Percentiles rank a stretch among this genome's conserved stretches.
phyloP scores from a whole-genome alignment of 495 filamentous ascomycete genomes.

The Aspergillus nanangensis region DNA sequence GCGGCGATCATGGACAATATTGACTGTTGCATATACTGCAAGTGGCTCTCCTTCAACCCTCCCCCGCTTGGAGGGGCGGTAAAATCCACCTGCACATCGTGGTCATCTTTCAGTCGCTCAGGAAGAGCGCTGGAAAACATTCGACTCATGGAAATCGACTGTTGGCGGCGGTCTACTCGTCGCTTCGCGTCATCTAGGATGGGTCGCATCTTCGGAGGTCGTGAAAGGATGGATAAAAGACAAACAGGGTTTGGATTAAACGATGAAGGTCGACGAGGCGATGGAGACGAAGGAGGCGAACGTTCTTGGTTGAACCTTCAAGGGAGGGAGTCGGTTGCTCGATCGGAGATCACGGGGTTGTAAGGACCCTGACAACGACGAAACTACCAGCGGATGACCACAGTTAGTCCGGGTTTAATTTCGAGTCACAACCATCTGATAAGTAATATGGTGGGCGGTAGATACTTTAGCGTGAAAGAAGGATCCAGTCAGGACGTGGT shows the following conservation, averaged over 20 bases:
- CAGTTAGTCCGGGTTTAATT: too few relatives aligned
- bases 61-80: slow-evolving; percentile 49
- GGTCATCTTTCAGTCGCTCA: slow-evolving; percentile 69
- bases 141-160: slow-evolving; percentile 35
- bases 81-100: slow-evolving; percentile 70
- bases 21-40: slow-evolving; percentile 83
- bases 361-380: too few relatives aligned
- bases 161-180: slow-evolving; percentile 28
- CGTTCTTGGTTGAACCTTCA: too few relatives aligned
- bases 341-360: too few relatives aligned
- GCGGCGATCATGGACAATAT: slow-evolving; percentile 91
- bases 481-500: too few relatives aligned
- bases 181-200: slow-evolving; percentile 28
- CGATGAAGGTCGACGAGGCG: neutral
- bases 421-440: too few relatives aligned
- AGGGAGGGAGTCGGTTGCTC: too few relatives aligned
- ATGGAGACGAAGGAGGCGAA: neutral
- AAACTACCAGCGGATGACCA: too few relatives aligned
- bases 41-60: slow-evolving; percentile 34
- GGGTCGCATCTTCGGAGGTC: slow-evolving; percentile 24
- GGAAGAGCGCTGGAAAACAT: slow-evolving; percentile 67
- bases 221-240: slow-evolving; percentile 5
- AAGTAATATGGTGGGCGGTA: too few relatives aligned
- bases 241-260: too few relatives aligned
- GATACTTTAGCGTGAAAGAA: too few relatives aligned